These are phyloP conservation scores for Phytomonas sp. DNA, from an alignment of 208 protist species.

Conservation along the genomic window DNA sequence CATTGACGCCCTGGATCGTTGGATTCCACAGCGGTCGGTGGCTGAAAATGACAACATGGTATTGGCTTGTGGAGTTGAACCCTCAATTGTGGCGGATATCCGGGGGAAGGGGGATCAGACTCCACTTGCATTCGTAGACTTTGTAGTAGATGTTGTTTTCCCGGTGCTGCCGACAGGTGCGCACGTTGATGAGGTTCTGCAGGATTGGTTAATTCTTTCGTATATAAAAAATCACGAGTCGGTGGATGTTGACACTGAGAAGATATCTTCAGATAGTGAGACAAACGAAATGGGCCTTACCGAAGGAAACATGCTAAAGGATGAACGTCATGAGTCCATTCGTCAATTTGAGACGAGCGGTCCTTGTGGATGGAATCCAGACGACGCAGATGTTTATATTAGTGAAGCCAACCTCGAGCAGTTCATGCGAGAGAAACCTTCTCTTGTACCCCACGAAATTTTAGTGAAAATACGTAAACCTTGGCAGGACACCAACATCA, in stretches of 20 bases:
- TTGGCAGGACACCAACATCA: conserved; percentile 47
- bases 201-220: conserved; percentile 71
- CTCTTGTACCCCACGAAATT: conserved; percentile 46
- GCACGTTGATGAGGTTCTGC: conserved; percentile 10
- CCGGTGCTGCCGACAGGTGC: conserved; percentile 18
- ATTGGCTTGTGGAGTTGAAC: conserved; percentile 63
- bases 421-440: conserved; percentile 55
- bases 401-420: conserved; percentile 67
- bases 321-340: conserved; percentile 6
- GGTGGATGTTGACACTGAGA: conserved; percentile 33
- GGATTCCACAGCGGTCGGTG: conserved; percentile 26
- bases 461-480: conserved; percentile 35
- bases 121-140: conserved; percentile 50
- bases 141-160: conserved; percentile 82
- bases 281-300: background rate
- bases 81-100: conserved; percentile 24
- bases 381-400: conserved; percentile 47
- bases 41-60: conserved; percentile 47
- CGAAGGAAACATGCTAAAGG: background rate
- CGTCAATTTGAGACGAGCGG: background rate
- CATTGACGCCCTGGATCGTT: conserved; percentile 70
- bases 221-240: conserved; percentile 64
- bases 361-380: conserved; percentile 25
- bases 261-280: conserved; percentile 3
- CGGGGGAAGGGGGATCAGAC: background rate